These are phyloP conservation scores for Colletotrichum theobromicola DNA, from an alignment of 2,329 filamentous ascomycete species.

Conservation along the genomic window DNA sequence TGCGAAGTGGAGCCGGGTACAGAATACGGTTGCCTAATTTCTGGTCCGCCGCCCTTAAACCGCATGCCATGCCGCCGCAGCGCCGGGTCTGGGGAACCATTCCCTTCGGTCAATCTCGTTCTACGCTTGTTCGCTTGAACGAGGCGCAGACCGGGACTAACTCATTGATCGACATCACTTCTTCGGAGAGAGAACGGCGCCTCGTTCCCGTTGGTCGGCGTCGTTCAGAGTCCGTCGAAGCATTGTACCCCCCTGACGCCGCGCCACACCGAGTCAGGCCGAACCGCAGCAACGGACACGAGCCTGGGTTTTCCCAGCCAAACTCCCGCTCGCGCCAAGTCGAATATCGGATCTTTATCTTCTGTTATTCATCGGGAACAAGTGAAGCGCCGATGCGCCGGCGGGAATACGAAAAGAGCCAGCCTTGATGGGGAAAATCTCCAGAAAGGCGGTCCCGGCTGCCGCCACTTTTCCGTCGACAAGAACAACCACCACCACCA, in stretches of 20 bases:
- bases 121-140: neutral
- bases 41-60: neutral
- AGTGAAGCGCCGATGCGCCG: slow-evolving; percentile 1
- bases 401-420: neutral
- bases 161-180: neutral
- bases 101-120: neutral
- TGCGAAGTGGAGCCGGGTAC: neutral
- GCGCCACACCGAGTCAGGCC: neutral
- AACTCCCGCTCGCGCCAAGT: neutral
- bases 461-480: neutral
- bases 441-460: neutral
- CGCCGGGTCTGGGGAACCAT: neutral
- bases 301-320: neutral
- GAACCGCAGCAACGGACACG: neutral
- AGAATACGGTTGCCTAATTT: slow-evolving; percentile 5
- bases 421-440: neutral
- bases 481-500: neutral
- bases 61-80: neutral
- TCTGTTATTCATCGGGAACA: neutral
- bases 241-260: neutral
- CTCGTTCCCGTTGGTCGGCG: neutral
- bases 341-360: neutral
- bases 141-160: neutral
- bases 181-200: neutral
- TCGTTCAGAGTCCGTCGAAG: no score